Conservation (phyloP, 2,329 filamentous ascomycete species). For the Colletotrichum sp. region DNA sequence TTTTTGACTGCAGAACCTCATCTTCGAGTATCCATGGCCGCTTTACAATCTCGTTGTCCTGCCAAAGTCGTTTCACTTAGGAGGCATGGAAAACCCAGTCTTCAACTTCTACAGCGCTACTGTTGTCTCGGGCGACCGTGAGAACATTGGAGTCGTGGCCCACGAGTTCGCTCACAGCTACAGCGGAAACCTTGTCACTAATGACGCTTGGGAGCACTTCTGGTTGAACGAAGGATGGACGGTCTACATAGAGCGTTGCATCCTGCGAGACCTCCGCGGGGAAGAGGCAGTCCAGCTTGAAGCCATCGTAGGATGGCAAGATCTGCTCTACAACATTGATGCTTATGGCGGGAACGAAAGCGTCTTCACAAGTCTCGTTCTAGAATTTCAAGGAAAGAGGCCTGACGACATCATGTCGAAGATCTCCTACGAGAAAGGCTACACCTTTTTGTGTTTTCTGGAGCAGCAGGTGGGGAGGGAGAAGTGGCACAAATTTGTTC, state of each 20-base stretch:
- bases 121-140: neutral
- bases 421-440: slow-evolving; percentile 6
- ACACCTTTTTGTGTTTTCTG: neutral
- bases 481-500: slow-evolving; percentile 7
- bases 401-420: slow-evolving; percentile 11
- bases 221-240: slow-evolving; percentile 13
- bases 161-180: slow-evolving; percentile 21
- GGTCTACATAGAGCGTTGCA: neutral
- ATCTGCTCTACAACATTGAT: neutral
- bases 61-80: slow-evolving; percentile 45
- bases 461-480: neutral
- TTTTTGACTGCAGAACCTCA: slow-evolving; percentile 48
- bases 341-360: neutral
- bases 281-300: neutral
- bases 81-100: slow-evolving; percentile 82
- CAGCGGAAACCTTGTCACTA: slow-evolving; percentile 17
- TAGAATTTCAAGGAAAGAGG: neutral
- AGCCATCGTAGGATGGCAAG: slow-evolving; percentile 6
- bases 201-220: slow-evolving; percentile 19
- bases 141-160: neutral
- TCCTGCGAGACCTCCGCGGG: neutral
- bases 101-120: slow-evolving; percentile 95
- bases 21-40: slow-evolving; percentile 92
- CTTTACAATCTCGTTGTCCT: slow-evolving; percentile 93
- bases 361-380: neutral